Percentiles rank a stretch among this genome's conserved stretches.
Conservation (phyloP, 2,329 filamentous ascomycete species). For the Aspergillus nomiae region DNA sequence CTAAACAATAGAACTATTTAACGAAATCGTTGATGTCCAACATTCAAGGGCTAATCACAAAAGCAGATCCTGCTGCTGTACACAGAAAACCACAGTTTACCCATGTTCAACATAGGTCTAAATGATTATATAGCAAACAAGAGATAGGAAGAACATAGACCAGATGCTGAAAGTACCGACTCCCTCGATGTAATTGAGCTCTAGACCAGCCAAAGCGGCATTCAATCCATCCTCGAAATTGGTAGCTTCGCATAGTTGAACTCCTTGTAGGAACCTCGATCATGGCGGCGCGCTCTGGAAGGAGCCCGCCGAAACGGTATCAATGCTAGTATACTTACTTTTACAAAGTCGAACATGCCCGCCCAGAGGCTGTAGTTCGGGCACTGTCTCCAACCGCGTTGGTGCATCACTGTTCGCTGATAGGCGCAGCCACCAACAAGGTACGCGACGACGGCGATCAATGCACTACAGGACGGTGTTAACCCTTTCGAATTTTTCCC, state of each 20-base stretch:
- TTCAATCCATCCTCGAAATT: slow-evolving; percentile 40
- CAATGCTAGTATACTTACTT: slow-evolving; percentile 61
- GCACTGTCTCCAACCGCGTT: slow-evolving; percentile 90
- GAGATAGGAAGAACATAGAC: slow-evolving; percentile 9
- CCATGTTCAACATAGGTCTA: slow-evolving; percentile 12
- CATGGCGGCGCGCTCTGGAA: slow-evolving; percentile 24
- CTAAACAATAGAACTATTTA: slow-evolving; percentile 5
- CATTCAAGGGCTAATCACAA: slow-evolving; percentile 11
- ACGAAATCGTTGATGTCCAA: slow-evolving; percentile 2
- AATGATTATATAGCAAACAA: slow-evolving; percentile 5
- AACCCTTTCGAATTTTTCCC: too few species aligned
- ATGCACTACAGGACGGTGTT: slow-evolving; percentile 38
- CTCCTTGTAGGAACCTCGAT: slow-evolving; percentile 24
- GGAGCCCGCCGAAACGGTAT: slow-evolving; percentile 34
- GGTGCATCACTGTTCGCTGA: slow-evolving; percentile 90
- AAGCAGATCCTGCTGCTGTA: slow-evolving; percentile 7
- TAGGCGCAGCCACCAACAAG: slow-evolving; percentile 92
- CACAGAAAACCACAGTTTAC: neutral
- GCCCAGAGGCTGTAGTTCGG: slow-evolving; percentile 95
- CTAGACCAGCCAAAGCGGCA: slow-evolving; percentile 27
- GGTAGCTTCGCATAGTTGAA: slow-evolving; percentile 28
- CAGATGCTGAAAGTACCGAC: slow-evolving; percentile 6
- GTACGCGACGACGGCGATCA: slow-evolving; percentile 81
- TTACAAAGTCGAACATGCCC: slow-evolving; percentile 79
- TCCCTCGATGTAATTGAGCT: slow-evolving; percentile 15